phyloP scores from a whole-genome alignment of 495 filamentous ascomycete genomes.

The Delitschia confertaspora region DNA sequence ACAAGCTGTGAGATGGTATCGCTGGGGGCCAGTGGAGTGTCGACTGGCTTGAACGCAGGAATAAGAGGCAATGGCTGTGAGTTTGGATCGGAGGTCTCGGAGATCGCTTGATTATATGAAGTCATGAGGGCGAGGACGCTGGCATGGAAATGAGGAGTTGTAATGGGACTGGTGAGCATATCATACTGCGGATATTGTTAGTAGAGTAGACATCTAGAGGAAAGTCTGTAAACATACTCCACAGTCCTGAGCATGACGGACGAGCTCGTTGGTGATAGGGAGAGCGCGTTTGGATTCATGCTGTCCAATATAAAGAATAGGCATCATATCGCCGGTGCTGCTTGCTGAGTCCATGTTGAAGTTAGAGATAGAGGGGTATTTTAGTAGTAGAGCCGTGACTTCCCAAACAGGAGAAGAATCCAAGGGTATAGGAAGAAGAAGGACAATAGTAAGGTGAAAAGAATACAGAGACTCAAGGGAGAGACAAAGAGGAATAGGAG shows the following conservation, averaged over 20 bases:
- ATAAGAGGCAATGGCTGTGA: constrained; percentile 37
- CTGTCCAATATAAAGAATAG: constrained; percentile 71
- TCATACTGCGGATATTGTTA: constrained; percentile 57
- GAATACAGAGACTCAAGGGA: too few species aligned
- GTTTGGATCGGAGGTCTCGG: constrained; percentile 9
- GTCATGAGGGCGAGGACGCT: constrained; percentile 55
- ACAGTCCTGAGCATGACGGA: constrained; percentile 57
- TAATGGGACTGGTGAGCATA: constrained; percentile 83
- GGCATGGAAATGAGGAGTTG: constrained; percentile 70
- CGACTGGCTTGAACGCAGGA: constrained; percentile 59
- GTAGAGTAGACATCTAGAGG: not conserved
- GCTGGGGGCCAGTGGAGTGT: constrained; percentile 66
- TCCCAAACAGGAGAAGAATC: too few species aligned
- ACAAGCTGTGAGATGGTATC: constrained; percentile 62
- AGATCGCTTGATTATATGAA: constrained; percentile 38
- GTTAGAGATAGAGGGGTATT: too few species aligned
- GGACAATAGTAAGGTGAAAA: too few species aligned
- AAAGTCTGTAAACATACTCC: constrained; percentile 41
- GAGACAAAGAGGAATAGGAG: too few species aligned
- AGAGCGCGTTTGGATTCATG: constrained; percentile 61
- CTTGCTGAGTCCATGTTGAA: constrained; percentile 29
- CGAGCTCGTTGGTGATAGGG: constrained; percentile 52
- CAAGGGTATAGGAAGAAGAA: too few species aligned
- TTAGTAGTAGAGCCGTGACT: too few species aligned
- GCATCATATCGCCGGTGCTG: constrained; percentile 47